Evolutionary conservation across 306 rosid species (phyloP), one percentile per base, ranked within the genome.

Genomic region (Quercus ilex): DNA sequence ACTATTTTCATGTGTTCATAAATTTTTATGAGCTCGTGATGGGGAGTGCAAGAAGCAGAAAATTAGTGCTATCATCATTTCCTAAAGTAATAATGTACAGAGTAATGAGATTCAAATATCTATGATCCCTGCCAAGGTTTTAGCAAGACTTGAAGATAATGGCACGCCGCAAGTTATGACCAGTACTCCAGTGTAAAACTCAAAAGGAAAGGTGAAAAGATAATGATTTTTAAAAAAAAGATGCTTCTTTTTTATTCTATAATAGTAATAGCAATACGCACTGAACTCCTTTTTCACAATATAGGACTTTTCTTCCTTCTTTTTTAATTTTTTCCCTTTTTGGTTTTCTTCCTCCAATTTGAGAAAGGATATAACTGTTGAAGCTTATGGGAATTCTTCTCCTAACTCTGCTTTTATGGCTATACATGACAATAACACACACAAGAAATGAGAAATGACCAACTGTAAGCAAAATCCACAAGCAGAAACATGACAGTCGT

Each of bases 381-480:
- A 26, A 12, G 68, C 68, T 62, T 58, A 10, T 58, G 64, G 30
- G 64, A 21, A 58, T 26, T 23, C 33, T 62, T 4, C 28, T 20
- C 12, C 38, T 26, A 11, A 56, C 43, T 13, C 23, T 23, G 53
- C 67, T 30, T 73, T 76, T 49, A 64, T 63, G 31, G 60, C 49
- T 73, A 64, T 64, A 58, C 23, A 57, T 21, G 23, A 58, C 26
- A 18, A 46, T 4, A 11, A 25, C 18, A 25, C 25, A 62, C 18
- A 62, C 53, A 49, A 49, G 35, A 58, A n/a, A 23, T 26, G 35
- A 62, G 28, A 26, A 4, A 4, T 15, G 4, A 14, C 41, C 19
- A 71, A 70, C 46, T 74, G 71, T 41, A 77, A 43, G 65, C 76
- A 85, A 71, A 74, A 58, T 74, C 60, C 80, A 78, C 6, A 62